Percentiles rank a stretch among this genome's conserved stretches.
Conservation (phyloP, 2,329 filamentous ascomycete species). For the Dothistroma septosporum region DNA sequence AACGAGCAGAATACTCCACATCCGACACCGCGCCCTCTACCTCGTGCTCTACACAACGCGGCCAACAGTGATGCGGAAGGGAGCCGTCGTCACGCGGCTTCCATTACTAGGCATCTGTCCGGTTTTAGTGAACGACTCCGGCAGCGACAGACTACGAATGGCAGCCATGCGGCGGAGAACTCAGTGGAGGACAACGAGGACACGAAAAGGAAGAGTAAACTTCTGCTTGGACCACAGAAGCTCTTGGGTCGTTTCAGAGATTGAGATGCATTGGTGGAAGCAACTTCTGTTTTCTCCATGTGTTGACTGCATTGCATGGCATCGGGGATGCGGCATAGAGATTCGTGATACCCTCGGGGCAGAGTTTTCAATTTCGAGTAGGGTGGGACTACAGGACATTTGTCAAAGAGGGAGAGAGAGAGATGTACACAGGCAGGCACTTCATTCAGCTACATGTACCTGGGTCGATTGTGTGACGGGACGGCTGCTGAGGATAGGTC, state of each 20-base stretch:
- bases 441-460: not conserved
- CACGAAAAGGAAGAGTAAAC: constrained; percentile 38
- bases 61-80: constrained; percentile 9
- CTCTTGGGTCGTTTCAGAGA: constrained; percentile 37
- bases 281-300: not conserved
- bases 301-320: not conserved
- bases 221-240: constrained; percentile 43
- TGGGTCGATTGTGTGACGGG: not conserved
- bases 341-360: constrained; percentile 1
- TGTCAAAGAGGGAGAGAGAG: not conserved
- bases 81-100: constrained; percentile 23
- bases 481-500: not conserved
- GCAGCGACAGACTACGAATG: constrained; percentile 13
- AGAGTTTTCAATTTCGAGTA: not conserved
- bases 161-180: constrained; percentile 6
- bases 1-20: constrained; percentile 3
- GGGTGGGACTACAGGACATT: not conserved
- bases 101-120: constrained; percentile 29
- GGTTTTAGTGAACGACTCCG: constrained; percentile 31
- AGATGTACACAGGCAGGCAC: not conserved
- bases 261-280: constrained; percentile 14
- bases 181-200: constrained; percentile 32
- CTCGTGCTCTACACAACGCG: not conserved
- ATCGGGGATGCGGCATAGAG: not conserved
- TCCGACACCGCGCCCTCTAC: constrained; percentile 4